phyloP scores from a whole-genome alignment of 2,329 filamentous ascomycete genomes.

The Beauveria medogensis region DNA sequence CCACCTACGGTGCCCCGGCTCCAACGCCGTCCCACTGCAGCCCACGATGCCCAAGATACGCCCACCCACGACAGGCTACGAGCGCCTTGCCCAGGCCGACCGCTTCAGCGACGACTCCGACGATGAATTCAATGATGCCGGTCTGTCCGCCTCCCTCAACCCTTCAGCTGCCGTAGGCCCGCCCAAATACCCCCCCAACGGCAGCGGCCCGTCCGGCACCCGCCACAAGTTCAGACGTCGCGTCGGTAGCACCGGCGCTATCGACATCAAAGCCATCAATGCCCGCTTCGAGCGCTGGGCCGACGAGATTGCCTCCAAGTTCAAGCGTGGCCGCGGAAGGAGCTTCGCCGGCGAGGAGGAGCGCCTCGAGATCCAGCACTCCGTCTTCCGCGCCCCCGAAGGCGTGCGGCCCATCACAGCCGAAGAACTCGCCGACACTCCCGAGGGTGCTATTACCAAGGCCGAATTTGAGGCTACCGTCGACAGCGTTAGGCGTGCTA shows the following conservation, averaged over 20 bases:
- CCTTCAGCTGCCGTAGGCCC: constrained; percentile 36
- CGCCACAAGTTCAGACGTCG: constrained; percentile 38
- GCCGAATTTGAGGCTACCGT: constrained; percentile 81
- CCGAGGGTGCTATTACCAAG: constrained; percentile 63
- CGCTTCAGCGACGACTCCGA: constrained; percentile 66
- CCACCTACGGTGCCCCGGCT: neutral
- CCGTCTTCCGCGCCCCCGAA: constrained; percentile 89
- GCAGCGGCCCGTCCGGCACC: constrained; percentile 46
- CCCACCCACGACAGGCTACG: constrained; percentile 73
- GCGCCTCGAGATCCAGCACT: constrained; percentile 90
- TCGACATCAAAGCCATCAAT: constrained; percentile 98
- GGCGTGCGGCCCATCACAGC: constrained; percentile 73
- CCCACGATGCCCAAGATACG: constrained; percentile 56
- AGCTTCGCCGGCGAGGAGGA: constrained; percentile 70
- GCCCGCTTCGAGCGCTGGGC: constrained; percentile 92
- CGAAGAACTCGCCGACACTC: constrained; percentile 58
- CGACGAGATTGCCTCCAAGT: constrained; percentile 93
- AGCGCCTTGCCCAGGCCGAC: constrained; percentile 75
- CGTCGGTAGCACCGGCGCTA: constrained; percentile 68
- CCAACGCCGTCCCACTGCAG: neutral
- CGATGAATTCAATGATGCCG: constrained; percentile 47
- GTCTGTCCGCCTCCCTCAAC: constrained; percentile 48
- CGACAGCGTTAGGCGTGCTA: constrained; percentile 82
- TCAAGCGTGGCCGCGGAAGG: constrained; percentile 76
- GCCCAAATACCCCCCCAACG: constrained; percentile 55